Evolutionary conservation across 441 rosid species (phyloP).

Genomic region (Gossypium davidsonii): DNA sequence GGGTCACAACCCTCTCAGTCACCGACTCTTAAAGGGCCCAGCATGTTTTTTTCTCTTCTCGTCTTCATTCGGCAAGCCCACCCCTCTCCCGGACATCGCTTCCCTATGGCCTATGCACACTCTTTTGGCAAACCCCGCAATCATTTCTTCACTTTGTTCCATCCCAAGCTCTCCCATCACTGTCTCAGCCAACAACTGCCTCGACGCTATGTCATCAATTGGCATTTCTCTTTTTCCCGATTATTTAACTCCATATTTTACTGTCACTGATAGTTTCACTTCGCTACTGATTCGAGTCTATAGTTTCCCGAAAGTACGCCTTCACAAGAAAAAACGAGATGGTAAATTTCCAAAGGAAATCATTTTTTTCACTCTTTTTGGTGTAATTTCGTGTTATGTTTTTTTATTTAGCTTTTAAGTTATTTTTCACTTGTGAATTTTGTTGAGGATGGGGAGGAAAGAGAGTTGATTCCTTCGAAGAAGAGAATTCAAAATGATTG

Average conservation of each 20-base stretch:
- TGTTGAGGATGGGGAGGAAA: slow-evolving; percentile 15
- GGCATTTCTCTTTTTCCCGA: slow-evolving; percentile 23
- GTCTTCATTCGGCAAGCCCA: slow-evolving; percentile 49
- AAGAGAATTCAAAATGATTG: slow-evolving; percentile 31
- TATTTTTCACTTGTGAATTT: neutral
- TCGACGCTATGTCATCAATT: slow-evolving; percentile 39
- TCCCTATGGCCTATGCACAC: slow-evolving; percentile 24
- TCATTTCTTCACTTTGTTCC: slow-evolving; percentile 40
- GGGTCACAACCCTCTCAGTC: slow-evolving; percentile 25
- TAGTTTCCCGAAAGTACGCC: slow-evolving; percentile 16
- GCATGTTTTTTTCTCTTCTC: slow-evolving; percentile 50
- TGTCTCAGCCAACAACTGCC: slow-evolving; percentile 16
- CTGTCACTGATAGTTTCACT: slow-evolving; percentile 14
- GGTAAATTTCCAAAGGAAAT: slow-evolving; percentile 18
- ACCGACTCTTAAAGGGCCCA: slow-evolving; percentile 43
- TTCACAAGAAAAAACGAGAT: slow-evolving; percentile 41
- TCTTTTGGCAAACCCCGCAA: slow-evolving; percentile 40
- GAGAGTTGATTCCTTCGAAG: slow-evolving; percentile 16
- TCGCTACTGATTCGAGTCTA: slow-evolving; percentile 2
- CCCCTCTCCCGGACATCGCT: slow-evolving; percentile 36
- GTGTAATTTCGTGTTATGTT: neutral
- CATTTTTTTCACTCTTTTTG: neutral
- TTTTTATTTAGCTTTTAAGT: neutral
- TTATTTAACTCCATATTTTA: slow-evolving; percentile 25
- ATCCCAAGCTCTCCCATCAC: slow-evolving; percentile 47